These are phyloP conservation scores for Graphilbum fragrans DNA, from an alignment of 2,329 filamentous ascomycete species.

Conservation along the genomic window DNA sequence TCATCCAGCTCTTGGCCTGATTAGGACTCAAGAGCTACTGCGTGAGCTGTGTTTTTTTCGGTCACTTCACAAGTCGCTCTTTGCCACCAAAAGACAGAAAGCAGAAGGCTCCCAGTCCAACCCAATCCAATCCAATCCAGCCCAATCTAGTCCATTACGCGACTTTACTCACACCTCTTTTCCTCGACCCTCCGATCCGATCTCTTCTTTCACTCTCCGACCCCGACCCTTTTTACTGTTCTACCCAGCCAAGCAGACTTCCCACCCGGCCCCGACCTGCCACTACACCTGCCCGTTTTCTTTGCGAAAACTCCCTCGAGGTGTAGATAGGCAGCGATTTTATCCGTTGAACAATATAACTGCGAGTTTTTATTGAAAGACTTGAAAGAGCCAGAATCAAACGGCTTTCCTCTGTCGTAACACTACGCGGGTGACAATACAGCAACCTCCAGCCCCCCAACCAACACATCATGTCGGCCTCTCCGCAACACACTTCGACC, in stretches of 20 bases:
- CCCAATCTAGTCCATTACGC: too few relatives aligned
- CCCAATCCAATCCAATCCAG: not conserved
- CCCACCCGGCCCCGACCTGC: slow-evolving; percentile 24
- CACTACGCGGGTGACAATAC: not conserved
- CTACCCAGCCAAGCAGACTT: slow-evolving; percentile 6
- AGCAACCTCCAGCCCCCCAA: slow-evolving; percentile 16
- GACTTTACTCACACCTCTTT: too few relatives aligned
- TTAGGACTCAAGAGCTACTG: too few relatives aligned
- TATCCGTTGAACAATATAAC: slow-evolving; percentile 26
- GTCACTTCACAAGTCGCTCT: slow-evolving; percentile 6
- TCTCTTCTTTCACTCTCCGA: not conserved
- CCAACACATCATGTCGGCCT: slow-evolving; percentile 56
- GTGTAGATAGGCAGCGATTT: slow-evolving; percentile 62
- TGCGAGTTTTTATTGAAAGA: slow-evolving; percentile 1
- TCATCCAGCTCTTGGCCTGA: too few relatives aligned
- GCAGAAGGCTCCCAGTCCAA: not conserved
- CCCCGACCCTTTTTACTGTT: not conserved
- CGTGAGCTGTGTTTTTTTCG: slow-evolving; percentile 3
- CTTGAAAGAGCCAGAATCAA: slow-evolving; percentile 24
- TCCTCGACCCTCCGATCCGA: not conserved
- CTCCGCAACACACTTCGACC: slow-evolving; percentile 50
- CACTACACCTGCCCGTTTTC: slow-evolving; percentile 87
- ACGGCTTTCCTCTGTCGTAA: slow-evolving; percentile 19
- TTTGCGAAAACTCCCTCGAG: slow-evolving; percentile 66
- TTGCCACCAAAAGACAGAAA: not conserved